These are phyloP conservation scores for Penicillium paxilli DNA, from an alignment of 495 filamentous ascomycete genomes.

Conservation along the genomic window DNA sequence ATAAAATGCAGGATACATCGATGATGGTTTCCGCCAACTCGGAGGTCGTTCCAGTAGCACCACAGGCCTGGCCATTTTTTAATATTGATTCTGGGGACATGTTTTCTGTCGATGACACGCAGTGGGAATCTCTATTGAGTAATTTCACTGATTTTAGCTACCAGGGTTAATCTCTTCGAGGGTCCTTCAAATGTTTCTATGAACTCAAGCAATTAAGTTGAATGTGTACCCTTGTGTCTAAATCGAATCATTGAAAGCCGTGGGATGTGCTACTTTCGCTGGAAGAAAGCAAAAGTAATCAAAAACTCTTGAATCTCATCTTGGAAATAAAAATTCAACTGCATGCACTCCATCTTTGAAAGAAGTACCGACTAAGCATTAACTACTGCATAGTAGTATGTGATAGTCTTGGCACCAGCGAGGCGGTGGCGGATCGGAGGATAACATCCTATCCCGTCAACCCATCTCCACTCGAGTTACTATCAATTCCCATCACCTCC, in stretches of 20 bases:
- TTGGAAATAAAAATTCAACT: too few relatives aligned
- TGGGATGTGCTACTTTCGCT: too few relatives aligned
- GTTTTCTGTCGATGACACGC: slow-evolving; percentile 22
- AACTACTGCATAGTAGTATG: too few relatives aligned
- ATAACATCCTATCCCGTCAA: slow-evolving; percentile 6
- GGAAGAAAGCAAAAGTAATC: too few relatives aligned
- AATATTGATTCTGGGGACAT: slow-evolving; percentile 20
- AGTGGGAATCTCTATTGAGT: slow-evolving; percentile 20
- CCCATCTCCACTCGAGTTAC: neutral
- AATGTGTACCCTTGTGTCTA: too few relatives aligned
- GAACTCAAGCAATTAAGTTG: neutral
- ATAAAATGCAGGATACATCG: neutral
- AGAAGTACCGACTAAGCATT: too few relatives aligned
- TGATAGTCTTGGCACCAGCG: neutral
- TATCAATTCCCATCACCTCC: neutral
- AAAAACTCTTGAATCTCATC: too few relatives aligned
- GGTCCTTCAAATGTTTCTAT: neutral
- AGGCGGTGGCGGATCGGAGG: slow-evolving; percentile 21
- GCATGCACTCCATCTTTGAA: too few relatives aligned
- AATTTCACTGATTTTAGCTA: slow-evolving; percentile 14
- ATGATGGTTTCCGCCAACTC: neutral
- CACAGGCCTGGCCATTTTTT: slow-evolving; percentile 17
- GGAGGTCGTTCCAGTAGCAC: slow-evolving; percentile 3
- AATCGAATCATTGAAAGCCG: too few relatives aligned
- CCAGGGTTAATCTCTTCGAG: neutral